Percentiles rank a stretch among this genome's conserved stretches.
Evolutionary conservation across 2,329 filamentous ascomycete genomes (phyloP).

Genomic region (Stagonosporopsis rhizophila): DNA sequence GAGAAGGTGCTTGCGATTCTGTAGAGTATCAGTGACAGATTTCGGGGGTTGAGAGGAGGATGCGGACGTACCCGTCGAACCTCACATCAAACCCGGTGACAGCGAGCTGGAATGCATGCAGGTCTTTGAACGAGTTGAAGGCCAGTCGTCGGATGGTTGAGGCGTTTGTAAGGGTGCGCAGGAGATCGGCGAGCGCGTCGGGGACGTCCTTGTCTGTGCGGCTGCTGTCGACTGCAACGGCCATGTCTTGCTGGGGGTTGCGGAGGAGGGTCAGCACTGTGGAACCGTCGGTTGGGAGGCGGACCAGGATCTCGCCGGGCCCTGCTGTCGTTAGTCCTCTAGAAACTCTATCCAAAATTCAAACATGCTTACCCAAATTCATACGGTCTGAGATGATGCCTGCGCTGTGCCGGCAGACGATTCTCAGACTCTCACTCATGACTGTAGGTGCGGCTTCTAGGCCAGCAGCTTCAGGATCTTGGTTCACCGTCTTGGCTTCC

Average conservation of each 20-base stretch:
- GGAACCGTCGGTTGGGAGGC: constrained; percentile 51
- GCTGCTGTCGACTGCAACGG: constrained; percentile 68
- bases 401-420: constrained; percentile 77
- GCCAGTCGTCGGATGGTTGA: constrained; percentile 74
- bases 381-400: constrained; percentile 84
- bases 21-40: constrained; percentile 27
- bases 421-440: constrained; percentile 75
- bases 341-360: not conserved
- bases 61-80: constrained; percentile 45
- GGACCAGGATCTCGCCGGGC: constrained; percentile 56
- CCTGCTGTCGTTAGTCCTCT: constrained; percentile 27
- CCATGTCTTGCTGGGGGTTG: constrained; percentile 77
- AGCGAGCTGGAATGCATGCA: constrained; percentile 80
- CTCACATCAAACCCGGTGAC: constrained; percentile 79
- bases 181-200: constrained; percentile 67
- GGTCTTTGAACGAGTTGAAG: constrained; percentile 57
- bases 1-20: constrained; percentile 73
- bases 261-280: constrained; percentile 57
- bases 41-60: not conserved
- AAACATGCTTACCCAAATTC: constrained; percentile 66
- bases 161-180: constrained; percentile 64
- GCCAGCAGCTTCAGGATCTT: constrained; percentile 63
- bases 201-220: constrained; percentile 54
- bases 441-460: constrained; percentile 70
- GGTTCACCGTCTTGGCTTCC: constrained; percentile 74